Evolutionary conservation across 306 rosid genomes (phyloP).

Genomic region (Vigna angularis): DNA sequence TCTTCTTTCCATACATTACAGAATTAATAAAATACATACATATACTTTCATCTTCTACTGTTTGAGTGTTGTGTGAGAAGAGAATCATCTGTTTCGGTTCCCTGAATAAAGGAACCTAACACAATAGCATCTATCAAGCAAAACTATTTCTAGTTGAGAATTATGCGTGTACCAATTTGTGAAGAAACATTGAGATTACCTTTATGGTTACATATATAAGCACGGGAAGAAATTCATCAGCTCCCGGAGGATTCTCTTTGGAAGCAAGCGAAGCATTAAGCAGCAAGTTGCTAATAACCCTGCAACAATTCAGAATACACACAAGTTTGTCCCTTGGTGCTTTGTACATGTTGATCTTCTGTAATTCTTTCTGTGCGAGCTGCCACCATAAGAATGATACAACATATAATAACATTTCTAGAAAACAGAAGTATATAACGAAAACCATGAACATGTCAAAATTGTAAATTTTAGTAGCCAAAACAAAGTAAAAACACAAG

Average conservation of each 20-base stretch:
- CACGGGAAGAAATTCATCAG: constrained; percentile 99
- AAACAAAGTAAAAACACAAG: constrained; percentile 27
- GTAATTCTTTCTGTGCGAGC: constrained; percentile 98
- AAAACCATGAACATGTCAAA: constrained; percentile 27
- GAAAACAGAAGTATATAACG: constrained; percentile 19
- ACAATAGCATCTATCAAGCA: constrained; percentile 9
- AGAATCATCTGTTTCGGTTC: too few species aligned
- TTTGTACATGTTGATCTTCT: constrained; percentile 96
- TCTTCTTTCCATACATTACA: too few species aligned
- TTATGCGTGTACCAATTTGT: neutral
- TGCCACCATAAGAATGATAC: constrained; percentile 50
- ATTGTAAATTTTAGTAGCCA: constrained; percentile 11
- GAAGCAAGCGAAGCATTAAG: constrained; percentile 88
- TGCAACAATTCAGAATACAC: constrained; percentile 94
- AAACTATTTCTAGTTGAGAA: constrained; percentile 20
- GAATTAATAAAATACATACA: too few species aligned
- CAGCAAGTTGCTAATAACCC: constrained; percentile 90
- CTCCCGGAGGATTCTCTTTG: constrained; percentile 84
- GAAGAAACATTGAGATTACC: constrained; percentile 47
- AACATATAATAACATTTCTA: constrained; percentile 43
- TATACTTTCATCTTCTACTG: too few species aligned
- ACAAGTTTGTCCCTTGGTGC: constrained; percentile 98
- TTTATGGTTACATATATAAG: constrained; percentile 89
- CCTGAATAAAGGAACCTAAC: too few species aligned
- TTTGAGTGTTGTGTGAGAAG: too few species aligned